Conservation (phyloP, 495 filamentous ascomycete species). For the Emericellopsis terricola region DNA sequence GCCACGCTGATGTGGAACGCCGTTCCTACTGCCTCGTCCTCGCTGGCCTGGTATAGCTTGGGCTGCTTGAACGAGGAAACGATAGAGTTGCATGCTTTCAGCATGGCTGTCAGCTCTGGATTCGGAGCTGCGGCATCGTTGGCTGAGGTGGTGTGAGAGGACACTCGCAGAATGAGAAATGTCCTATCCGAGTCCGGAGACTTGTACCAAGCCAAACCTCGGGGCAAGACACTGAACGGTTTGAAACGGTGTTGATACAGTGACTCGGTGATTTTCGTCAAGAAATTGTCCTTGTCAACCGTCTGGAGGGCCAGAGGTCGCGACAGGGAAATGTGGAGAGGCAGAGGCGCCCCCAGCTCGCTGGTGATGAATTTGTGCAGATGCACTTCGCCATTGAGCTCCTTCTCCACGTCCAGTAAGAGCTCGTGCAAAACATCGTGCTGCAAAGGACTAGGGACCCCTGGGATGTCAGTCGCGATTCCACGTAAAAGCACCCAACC, state of each 20-base stretch:
- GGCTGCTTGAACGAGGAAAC: slow-evolving; percentile 46
- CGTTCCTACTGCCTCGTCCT: slow-evolving; percentile 19
- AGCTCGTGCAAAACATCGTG: slow-evolving; percentile 32
- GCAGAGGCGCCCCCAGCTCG: slow-evolving; percentile 59
- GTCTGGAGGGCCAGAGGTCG: slow-evolving; percentile 49
- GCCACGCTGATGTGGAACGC: slow-evolving; percentile 72
- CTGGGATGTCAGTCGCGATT: slow-evolving; percentile 21
- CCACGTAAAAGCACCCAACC: neutral
- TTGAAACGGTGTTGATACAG: slow-evolving; percentile 9
- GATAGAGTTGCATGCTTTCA: slow-evolving; percentile 44
- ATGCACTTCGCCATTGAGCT: slow-evolving; percentile 5
- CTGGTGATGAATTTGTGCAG: slow-evolving; percentile 50
- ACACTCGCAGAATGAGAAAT: slow-evolving; percentile 62
- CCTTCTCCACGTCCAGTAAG: slow-evolving; percentile 20
- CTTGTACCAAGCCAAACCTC: slow-evolving; percentile 21
- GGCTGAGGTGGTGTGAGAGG: neutral
- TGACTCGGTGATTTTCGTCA: slow-evolving; percentile 20
- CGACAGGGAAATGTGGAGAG: slow-evolving; percentile 83
- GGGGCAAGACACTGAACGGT: slow-evolving; percentile 16
- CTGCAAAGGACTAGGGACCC: slow-evolving; percentile 47
- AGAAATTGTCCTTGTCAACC: slow-evolving; percentile 43
- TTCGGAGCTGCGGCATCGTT: slow-evolving; percentile 11
- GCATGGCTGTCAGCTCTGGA: slow-evolving; percentile 42
- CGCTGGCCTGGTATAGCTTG: slow-evolving; percentile 37
- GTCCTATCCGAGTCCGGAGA: slow-evolving; percentile 53